Conservation (phyloP, 2,329 filamentous ascomycete species). For the Talaromyces sp. region DNA sequence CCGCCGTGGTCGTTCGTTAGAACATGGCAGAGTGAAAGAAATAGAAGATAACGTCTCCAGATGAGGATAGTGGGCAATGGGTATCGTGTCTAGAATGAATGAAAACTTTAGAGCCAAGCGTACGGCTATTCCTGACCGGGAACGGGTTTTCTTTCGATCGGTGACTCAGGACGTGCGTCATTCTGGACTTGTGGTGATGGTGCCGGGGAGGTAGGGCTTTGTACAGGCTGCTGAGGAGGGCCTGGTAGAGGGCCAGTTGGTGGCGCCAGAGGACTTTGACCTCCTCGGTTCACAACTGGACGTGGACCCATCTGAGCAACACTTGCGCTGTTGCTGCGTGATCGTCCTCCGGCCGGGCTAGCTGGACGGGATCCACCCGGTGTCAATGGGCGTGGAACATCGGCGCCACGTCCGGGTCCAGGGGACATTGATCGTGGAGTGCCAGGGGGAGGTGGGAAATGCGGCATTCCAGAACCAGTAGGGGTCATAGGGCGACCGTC, state of each 20-base stretch:
- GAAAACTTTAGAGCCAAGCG: constrained; percentile 1
- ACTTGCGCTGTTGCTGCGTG: constrained; percentile 42
- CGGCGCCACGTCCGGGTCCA: constrained; percentile 14
- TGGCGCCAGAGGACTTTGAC: constrained; percentile 29
- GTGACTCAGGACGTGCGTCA: constrained; percentile 35
- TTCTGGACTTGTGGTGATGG: constrained; percentile 41
- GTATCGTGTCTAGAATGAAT: constrained; percentile 10
- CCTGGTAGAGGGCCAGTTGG: constrained; percentile 17
- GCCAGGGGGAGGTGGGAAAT: constrained; percentile 28
- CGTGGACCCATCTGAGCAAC: constrained; percentile 31
- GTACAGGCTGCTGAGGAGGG: constrained; percentile 18
- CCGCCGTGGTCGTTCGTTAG: not conserved
- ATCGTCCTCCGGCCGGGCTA: constrained; percentile 33
- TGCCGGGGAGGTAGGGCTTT: constrained; percentile 32
- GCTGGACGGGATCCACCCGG: constrained; percentile 39
- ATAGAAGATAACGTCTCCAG: not conserved
- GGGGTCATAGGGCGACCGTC: constrained; percentile 33
- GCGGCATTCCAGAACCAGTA: constrained; percentile 22
- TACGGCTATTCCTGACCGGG: constrained; percentile 46
- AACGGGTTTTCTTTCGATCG: constrained; percentile 55
- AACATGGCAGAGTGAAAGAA: not conserved
- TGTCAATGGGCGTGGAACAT: constrained; percentile 16
- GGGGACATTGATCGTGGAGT: constrained; percentile 33
- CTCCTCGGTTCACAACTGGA: constrained; percentile 6
- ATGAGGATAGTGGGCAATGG: not conserved